Conservation (phyloP, 441 rosid species). For the Croton setiger region DNA sequence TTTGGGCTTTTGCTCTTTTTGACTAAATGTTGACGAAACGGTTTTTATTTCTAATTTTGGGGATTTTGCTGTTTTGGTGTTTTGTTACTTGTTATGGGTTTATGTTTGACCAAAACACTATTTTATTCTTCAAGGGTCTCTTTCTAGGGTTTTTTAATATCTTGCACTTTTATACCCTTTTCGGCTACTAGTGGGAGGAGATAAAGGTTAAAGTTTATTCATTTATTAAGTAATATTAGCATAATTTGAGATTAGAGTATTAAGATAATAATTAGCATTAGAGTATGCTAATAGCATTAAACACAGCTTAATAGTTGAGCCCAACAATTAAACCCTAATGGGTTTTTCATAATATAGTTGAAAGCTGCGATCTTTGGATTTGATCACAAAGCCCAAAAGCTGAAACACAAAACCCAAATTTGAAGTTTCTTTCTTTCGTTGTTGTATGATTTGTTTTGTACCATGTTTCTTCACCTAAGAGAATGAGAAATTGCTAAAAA, state of each 20-base stretch:
- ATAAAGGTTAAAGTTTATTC: background rate
- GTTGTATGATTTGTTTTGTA: no score
- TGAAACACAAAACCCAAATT: background rate
- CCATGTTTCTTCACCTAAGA: background rate
- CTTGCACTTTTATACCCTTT: background rate
- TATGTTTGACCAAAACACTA: background rate
- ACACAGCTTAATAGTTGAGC: no score
- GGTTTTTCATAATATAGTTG: background rate
- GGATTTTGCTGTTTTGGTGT: background rate
- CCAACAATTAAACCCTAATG: background rate
- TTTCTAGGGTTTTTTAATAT: background rate
- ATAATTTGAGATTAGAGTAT: background rate
- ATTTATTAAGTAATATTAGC: background rate
- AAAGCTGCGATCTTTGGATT: background rate
- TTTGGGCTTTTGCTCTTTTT: slow-evolving; percentile 11
- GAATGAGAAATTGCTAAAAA: background rate
- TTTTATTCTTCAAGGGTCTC: background rate
- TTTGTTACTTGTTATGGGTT: background rate
- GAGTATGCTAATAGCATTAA: no score
- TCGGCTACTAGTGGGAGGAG: background rate
- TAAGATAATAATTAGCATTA: background rate
- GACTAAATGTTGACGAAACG: slow-evolving; percentile 21
- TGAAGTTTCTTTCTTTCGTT: background rate
- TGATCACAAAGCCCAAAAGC: background rate
- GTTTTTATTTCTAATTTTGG: background rate